Percentiles rank a stretch among this genome's conserved stretches.
Conservation (phyloP, 257 asterid genomes). For the Nicotiana knightiana region DNA sequence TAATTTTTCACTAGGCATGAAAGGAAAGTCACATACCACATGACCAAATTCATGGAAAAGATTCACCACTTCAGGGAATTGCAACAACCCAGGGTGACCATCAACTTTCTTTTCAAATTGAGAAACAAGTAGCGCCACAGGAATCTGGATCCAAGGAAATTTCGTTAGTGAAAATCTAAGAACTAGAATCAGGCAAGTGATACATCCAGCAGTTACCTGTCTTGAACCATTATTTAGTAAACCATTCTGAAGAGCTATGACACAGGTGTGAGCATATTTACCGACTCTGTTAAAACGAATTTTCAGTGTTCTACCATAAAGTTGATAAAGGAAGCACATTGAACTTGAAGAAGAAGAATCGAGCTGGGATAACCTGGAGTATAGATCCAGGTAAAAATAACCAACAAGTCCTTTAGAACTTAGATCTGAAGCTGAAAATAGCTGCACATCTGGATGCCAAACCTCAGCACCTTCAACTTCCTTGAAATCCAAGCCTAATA, state of each 20-base stretch:
- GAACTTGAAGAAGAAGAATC: neutral
- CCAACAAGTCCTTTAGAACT: slow-evolving; percentile 78
- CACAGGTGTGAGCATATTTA: slow-evolving; percentile 87
- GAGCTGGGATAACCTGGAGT: slow-evolving; percentile 51
- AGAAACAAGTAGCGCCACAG: slow-evolving; percentile 70
- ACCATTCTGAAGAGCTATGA: slow-evolving; percentile 83
- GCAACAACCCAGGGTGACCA: slow-evolving; percentile 61
- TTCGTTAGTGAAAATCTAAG: slow-evolving; percentile 5
- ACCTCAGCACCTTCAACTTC: slow-evolving; percentile 59
- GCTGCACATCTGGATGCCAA: slow-evolving; percentile 87
- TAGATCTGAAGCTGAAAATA: slow-evolving; percentile 72
- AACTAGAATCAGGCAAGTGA: neutral
- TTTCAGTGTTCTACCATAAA: slow-evolving; percentile 14
- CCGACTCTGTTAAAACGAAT: slow-evolving; percentile 59
- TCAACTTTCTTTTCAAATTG: slow-evolving; percentile 73
- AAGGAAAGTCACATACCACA: slow-evolving; percentile 56
- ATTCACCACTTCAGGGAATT: slow-evolving; percentile 86
- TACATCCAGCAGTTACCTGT: slow-evolving; percentile 47
- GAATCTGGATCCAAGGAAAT: slow-evolving; percentile 49
- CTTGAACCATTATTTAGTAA: slow-evolving; percentile 39
- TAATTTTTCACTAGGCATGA: neutral
- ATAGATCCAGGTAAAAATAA: slow-evolving; percentile 78
- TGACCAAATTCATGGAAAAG: slow-evolving; percentile 92
- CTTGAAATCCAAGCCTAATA: slow-evolving; percentile 74
- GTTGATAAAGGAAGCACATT: slow-evolving; percentile 4